Percentiles rank a stretch among this genome's conserved stretches.
Conservation (phyloP, 78 protist species). For the Dictyostelium firmibasis region DNA sequence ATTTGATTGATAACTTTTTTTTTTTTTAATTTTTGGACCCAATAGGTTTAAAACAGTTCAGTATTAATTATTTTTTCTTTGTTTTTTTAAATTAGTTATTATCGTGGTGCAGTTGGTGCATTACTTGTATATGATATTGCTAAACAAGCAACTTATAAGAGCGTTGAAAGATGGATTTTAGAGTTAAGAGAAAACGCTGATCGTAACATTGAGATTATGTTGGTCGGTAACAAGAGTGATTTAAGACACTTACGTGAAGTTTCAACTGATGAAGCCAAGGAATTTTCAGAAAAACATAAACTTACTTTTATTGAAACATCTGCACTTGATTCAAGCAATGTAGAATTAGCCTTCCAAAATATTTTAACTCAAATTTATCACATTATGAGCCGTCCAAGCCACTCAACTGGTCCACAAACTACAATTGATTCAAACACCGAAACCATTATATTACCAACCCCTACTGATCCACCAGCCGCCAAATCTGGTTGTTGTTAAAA, state of each 20-base stretch:
- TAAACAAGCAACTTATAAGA: constrained; percentile 82
- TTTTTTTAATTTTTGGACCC: neutral
- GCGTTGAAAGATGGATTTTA: constrained; percentile 87
- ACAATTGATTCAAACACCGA: neutral
- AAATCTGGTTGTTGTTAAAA: neutral
- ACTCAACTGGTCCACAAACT: neutral
- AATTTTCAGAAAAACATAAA: constrained; percentile 82
- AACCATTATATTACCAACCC: neutral
- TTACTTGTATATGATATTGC: constrained; percentile 85
- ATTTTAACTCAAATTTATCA: constrained; percentile 78
- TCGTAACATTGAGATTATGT: constrained; percentile 96
- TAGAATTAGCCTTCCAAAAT: constrained; percentile 79
- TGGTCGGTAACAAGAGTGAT: constrained; percentile 98
- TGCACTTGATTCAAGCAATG: constrained; percentile 83
- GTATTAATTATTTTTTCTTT: neutral
- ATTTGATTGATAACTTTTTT: too few relatives aligned
- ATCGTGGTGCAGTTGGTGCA: constrained; percentile 96
- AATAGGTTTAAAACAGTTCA: too few relatives aligned
- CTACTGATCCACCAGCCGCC: neutral
- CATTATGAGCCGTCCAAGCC: constrained; percentile 70
- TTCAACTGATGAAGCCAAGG: constrained; percentile 86
- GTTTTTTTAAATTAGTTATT: constrained; percentile 71
- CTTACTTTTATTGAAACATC: constrained; percentile 85
- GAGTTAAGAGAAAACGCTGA: constrained; percentile 93
- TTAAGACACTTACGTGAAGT: constrained; percentile 84